phyloP scores from a whole-genome alignment of 2,329 filamentous ascomycete species.

The Sclerotinia borealis region DNA sequence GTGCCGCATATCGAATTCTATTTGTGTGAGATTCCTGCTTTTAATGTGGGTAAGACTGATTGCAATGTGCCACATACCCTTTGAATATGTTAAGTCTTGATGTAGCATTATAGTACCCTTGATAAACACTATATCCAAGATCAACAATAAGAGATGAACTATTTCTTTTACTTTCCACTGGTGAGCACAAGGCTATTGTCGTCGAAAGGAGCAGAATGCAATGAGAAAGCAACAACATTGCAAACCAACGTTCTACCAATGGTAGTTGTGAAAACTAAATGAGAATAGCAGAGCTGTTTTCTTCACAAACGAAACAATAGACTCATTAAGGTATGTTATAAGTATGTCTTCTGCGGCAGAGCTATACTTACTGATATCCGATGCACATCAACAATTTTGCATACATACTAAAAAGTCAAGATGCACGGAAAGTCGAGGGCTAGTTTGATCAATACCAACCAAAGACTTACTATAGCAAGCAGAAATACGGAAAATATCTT shows the following conservation, averaged over 20 bases:
- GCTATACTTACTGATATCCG: background rate
- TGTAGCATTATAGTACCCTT: conserved; percentile 37
- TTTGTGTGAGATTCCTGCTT: background rate
- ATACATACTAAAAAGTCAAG: background rate
- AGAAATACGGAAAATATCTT: background rate
- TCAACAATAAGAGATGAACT: conserved; percentile 32
- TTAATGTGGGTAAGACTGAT: background rate
- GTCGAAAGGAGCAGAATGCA: background rate
- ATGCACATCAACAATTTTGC: background rate
- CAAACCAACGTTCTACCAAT: background rate
- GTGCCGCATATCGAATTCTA: conserved; percentile 37
- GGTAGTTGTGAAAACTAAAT: background rate
- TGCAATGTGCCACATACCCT: conserved; percentile 33
- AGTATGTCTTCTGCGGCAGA: background rate
- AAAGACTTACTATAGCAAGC: background rate
- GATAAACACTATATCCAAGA: conserved; percentile 41
- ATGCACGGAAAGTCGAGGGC: background rate
- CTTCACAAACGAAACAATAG: background rate
- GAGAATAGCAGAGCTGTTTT: background rate
- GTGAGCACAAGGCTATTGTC: background rate
- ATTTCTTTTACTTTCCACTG: background rate
- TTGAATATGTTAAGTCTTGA: conserved; percentile 40
- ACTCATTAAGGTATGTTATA: background rate
- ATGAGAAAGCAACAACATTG: background rate
- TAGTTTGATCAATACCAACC: background rate